A percentile compares a stretch with the other conserved stretches of the same genome.
phyloP scores from a whole-genome alignment of 176 grass and related monocot species.

The Pontederia crassipes region DNA sequence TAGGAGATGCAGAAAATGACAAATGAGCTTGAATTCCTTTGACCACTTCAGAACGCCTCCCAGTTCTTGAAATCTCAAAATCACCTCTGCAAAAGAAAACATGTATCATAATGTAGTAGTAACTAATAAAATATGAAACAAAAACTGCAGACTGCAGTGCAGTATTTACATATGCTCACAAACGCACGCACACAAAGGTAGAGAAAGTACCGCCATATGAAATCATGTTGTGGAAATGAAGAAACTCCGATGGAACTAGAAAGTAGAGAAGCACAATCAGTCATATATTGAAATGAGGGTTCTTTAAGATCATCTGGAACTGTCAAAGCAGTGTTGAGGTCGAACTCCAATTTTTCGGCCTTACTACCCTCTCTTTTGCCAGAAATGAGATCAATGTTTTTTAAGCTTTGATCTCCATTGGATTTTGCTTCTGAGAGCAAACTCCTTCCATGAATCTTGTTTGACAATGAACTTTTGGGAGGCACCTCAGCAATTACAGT shows the following conservation, averaged over 20 bases:
- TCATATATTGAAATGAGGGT: slow-evolving; percentile 19
- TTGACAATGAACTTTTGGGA: slow-evolving; percentile 26
- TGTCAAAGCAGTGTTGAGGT: slow-evolving; percentile 12
- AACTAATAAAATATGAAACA: not conserved
- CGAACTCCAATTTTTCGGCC: slow-evolving; percentile 14
- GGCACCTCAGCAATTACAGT: slow-evolving; percentile 14
- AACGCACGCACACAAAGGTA: not conserved
- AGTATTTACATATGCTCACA: not conserved
- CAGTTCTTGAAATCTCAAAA: slow-evolving; percentile 69
- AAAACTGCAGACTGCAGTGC: not conserved
- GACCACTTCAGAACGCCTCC: slow-evolving; percentile 36
- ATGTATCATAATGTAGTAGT: not conserved
- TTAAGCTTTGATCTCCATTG: slow-evolving; percentile 21
- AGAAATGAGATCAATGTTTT: not conserved
- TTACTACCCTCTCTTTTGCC: slow-evolving; percentile 1
- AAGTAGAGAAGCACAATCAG: slow-evolving; percentile 35
- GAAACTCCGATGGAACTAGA: slow-evolving; percentile 31
- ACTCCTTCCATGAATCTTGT: slow-evolving; percentile 8
- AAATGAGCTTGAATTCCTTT: slow-evolving; percentile 89
- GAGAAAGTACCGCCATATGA: slow-evolving; percentile 75
- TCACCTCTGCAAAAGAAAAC: slow-evolving; percentile 53
- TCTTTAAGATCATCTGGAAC: slow-evolving; percentile 23
- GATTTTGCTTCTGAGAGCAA: slow-evolving; percentile 9
- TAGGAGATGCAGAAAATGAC: slow-evolving; percentile 50
- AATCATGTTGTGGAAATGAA: slow-evolving; percentile 68